Percentiles rank a stretch among this genome's conserved stretches.
Evolutionary conservation across 306 rosid species (phyloP).

Genomic region (Prunus fruticosa): DNA sequence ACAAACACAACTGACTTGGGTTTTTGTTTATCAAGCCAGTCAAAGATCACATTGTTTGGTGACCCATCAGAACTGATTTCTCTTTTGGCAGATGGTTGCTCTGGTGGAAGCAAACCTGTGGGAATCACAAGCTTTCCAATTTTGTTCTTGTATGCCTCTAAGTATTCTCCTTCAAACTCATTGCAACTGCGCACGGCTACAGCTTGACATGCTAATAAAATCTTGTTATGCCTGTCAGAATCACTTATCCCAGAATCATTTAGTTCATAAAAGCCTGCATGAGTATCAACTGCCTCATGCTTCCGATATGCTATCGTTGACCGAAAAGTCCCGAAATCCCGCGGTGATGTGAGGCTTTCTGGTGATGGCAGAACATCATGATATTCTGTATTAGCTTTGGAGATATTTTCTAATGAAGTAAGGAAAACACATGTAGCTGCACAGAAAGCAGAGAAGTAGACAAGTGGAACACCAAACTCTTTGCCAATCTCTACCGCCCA

Average conservation of each 20-base stretch:
- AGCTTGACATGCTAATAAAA: not conserved
- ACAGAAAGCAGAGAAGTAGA: not conserved
- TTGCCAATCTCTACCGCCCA: not conserved
- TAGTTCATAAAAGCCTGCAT: not conserved
- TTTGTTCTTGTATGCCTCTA: conserved; percentile 7
- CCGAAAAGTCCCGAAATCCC: not conserved
- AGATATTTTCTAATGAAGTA: not conserved
- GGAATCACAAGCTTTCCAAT: conserved; percentile 33
- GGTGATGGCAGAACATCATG: not conserved
- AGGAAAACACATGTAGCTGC: not conserved
- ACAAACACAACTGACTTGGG: conserved; percentile 36
- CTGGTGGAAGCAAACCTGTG: conserved; percentile 34
- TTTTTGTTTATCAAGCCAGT: conserved; percentile 37
- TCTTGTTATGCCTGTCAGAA: not conserved
- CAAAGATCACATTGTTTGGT: conserved; percentile 7
- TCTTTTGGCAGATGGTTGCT: conserved; percentile 2
- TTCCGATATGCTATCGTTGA: not conserved
- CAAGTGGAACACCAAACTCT: conserved; percentile 1
- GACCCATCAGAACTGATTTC: not conserved
- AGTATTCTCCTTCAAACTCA: conserved; percentile 18
- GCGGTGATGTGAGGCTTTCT: not conserved
- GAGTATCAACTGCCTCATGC: not conserved
- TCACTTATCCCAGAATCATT: not conserved
- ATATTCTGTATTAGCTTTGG: not conserved
- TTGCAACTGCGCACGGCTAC: not conserved